These are phyloP conservation scores for Phytophthora megakarya DNA, from an alignment of 352 stramenopile species.

Conservation along the genomic window DNA sequence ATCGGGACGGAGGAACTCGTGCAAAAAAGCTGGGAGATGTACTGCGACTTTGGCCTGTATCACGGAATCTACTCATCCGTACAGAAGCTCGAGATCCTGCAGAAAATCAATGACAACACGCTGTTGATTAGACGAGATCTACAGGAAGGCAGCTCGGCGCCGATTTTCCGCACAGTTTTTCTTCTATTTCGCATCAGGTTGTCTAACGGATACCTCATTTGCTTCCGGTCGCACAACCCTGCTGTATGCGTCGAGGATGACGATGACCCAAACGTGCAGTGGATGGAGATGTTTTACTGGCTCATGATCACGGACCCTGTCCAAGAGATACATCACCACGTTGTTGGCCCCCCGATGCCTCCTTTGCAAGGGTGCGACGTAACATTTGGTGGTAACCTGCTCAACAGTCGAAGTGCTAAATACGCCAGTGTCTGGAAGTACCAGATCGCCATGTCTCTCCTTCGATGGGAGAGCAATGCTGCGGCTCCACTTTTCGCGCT, in stretches of 20 bases:
- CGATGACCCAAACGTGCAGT: slow-evolving; percentile 68
- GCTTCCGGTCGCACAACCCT: slow-evolving; percentile 74
- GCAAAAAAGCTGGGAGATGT: slow-evolving; percentile 82
- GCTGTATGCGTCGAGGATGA: slow-evolving; percentile 55
- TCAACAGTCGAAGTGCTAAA: slow-evolving; percentile 62
- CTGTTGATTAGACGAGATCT: slow-evolving; percentile 75
- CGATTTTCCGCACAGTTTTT: slow-evolving; percentile 81
- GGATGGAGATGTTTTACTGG: slow-evolving; percentile 86
- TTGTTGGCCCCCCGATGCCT: slow-evolving; percentile 24
- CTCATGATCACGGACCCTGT: slow-evolving; percentile 60
- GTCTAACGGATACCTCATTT: slow-evolving; percentile 68
- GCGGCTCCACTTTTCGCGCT: slow-evolving; percentile 73
- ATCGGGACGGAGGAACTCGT: slow-evolving; percentile 72
- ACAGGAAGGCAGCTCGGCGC: slow-evolving; percentile 58
- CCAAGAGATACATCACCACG: slow-evolving; percentile 16
- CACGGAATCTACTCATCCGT: slow-evolving; percentile 79
- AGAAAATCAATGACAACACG: slow-evolving; percentile 80
- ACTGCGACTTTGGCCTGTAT: slow-evolving; percentile 77
- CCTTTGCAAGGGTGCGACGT: slow-evolving; percentile 51
- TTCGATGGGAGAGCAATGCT: slow-evolving; percentile 83
- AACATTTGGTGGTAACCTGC: slow-evolving; percentile 72
- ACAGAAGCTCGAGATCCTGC: slow-evolving; percentile 79
- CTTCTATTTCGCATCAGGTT: slow-evolving; percentile 70
- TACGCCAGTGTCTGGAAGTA: slow-evolving; percentile 81
- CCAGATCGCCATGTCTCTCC: slow-evolving; percentile 77